Percentiles rank a stretch among this genome's conserved stretches.
phyloP scores from a whole-genome alignment of 179 eudicot genomes.

The Corrigiola litoralis region DNA sequence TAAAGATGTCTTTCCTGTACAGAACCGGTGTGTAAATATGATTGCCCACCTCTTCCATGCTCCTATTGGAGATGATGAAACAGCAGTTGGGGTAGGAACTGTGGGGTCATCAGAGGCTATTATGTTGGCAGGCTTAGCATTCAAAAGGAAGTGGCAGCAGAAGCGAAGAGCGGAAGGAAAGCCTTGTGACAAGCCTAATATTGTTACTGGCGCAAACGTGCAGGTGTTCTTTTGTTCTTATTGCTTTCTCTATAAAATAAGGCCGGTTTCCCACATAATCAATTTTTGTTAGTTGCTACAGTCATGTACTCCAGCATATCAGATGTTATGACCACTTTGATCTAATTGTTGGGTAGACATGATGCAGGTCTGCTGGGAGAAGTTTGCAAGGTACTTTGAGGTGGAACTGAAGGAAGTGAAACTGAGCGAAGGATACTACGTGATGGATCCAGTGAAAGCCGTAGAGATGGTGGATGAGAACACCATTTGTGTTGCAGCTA shows the following conservation, averaged over 20 bases:
- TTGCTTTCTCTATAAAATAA: no score
- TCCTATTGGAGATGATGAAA: slow-evolving; percentile 27
- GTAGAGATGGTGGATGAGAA: slow-evolving; percentile 25
- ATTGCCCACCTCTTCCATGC: slow-evolving; percentile 38
- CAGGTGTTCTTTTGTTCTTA: slow-evolving; percentile 21
- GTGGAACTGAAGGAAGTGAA: slow-evolving; percentile 23
- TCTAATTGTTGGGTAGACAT: not conserved
- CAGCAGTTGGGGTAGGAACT: slow-evolving; percentile 39
- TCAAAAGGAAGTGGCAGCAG: slow-evolving; percentile 43
- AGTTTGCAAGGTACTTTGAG: slow-evolving; percentile 24
- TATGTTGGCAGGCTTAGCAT: slow-evolving; percentile 44
- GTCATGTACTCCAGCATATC: no score
- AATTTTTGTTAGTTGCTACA: no score
- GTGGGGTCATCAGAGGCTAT: slow-evolving; percentile 46
- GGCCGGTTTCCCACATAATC: no score
- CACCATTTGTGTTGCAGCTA: slow-evolving; percentile 24
- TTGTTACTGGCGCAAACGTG: slow-evolving; percentile 39
- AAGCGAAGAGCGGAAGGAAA: slow-evolving; percentile 26
- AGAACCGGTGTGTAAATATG: slow-evolving; percentile 37
- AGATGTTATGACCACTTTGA: not conserved
- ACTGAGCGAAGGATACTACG: slow-evolving; percentile 22
- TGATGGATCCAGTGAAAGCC: slow-evolving; percentile 21
- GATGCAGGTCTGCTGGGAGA: slow-evolving; percentile 25
- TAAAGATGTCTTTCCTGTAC: not conserved
- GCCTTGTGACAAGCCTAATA: slow-evolving; percentile 25